Evolutionary conservation across 352 stramenopile genomes (phyloP).

Genomic region (Globisporangium parvum): DNA sequence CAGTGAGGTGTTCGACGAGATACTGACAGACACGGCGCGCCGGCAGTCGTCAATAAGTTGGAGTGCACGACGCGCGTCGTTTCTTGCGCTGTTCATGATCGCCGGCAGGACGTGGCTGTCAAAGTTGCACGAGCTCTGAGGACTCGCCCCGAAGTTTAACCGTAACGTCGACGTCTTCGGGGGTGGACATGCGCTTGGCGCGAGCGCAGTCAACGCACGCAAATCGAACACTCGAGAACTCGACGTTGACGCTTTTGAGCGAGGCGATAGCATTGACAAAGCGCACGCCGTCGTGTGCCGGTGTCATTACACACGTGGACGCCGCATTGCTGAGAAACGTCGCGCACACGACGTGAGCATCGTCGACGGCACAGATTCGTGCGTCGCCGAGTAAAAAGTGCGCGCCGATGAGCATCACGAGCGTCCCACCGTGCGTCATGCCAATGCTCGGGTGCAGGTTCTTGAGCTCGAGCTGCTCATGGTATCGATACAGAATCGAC

Average conservation of each 20-base stretch:
- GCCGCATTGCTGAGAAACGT: not conserved
- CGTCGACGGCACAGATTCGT: slow-evolving; percentile 28
- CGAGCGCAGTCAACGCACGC: slow-evolving; percentile 27
- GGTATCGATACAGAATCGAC: slow-evolving; percentile 26
- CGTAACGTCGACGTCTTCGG: slow-evolving; percentile 21
- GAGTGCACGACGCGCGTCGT: slow-evolving; percentile 25
- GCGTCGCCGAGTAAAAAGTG: slow-evolving; percentile 25
- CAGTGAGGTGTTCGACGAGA: slow-evolving; percentile 39
- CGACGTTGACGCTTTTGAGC: slow-evolving; percentile 1
- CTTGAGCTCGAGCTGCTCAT: slow-evolving; percentile 21
- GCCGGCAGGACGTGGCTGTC: slow-evolving; percentile 21
- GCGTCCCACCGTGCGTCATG: slow-evolving; percentile 19
- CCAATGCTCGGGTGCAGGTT: slow-evolving; percentile 19
- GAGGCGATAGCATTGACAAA: not conserved
- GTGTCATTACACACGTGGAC: not conserved
- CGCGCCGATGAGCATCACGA: slow-evolving; percentile 22
- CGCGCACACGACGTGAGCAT: slow-evolving; percentile 10
- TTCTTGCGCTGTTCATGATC: slow-evolving; percentile 28
- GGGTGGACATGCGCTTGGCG: slow-evolving; percentile 19
- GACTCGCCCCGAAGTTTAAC: slow-evolving; percentile 24
- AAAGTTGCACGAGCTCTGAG: slow-evolving; percentile 22
- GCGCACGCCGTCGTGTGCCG: not conserved
- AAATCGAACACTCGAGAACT: slow-evolving; percentile 14
- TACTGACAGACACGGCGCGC: slow-evolving; percentile 12
- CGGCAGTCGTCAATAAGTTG: slow-evolving; percentile 12